A percentile compares a stretch with the other conserved stretches of the same genome.
These are phyloP conservation scores for Neocatenulostroma microsporum DNA, from an alignment of 2,329 filamentous ascomycete species.

Conservation along the genomic window DNA sequence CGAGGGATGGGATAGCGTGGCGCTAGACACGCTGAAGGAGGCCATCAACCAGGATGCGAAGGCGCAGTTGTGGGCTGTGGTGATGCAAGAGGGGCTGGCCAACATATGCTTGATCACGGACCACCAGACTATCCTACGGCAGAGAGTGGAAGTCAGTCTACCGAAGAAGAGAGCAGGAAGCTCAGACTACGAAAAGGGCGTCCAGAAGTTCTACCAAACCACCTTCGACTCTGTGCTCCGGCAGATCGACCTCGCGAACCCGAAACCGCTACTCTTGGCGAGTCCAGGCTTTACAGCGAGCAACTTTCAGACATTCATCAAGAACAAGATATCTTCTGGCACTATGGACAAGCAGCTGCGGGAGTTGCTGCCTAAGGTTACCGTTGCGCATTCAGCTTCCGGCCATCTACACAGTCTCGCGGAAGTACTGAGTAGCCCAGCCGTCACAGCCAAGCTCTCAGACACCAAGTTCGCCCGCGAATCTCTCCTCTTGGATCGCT, in stretches of 20 bases:
- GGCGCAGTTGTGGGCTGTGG: constrained; percentile 78
- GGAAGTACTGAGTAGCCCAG: constrained; percentile 74
- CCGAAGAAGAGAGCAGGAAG: constrained; percentile 59
- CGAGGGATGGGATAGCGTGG: constrained; percentile 82
- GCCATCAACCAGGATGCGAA: constrained; percentile 70
- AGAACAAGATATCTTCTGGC: constrained; percentile 52
- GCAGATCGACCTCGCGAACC: constrained; percentile 64
- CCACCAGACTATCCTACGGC: constrained; percentile 67
- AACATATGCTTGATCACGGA: constrained; percentile 79
- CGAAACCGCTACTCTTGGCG: constrained; percentile 71
- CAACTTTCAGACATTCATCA: constrained; percentile 70
- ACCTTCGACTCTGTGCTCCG: constrained; percentile 67
- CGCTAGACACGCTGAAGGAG: constrained; percentile 67
- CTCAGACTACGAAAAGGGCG: constrained; percentile 54
- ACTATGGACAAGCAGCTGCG: constrained; percentile 68
- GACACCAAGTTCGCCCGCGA: constrained; percentile 85
- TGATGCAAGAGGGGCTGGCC: constrained; percentile 83
- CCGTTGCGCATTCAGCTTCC: constrained; percentile 74
- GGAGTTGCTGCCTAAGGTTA: constrained; percentile 53
- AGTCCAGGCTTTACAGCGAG: constrained; percentile 81
- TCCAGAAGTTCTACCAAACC: constrained; percentile 64
- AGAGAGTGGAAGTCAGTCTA: constrained; percentile 58
- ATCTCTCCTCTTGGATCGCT: constrained; percentile 74
- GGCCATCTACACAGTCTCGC: constrained; percentile 81
- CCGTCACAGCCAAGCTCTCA: constrained; percentile 67